Percentiles rank a stretch among this genome's conserved stretches.
Evolutionary conservation across 495 filamentous ascomycete species (phyloP).

Genomic region (Aspergillus sclerotioniger): DNA sequence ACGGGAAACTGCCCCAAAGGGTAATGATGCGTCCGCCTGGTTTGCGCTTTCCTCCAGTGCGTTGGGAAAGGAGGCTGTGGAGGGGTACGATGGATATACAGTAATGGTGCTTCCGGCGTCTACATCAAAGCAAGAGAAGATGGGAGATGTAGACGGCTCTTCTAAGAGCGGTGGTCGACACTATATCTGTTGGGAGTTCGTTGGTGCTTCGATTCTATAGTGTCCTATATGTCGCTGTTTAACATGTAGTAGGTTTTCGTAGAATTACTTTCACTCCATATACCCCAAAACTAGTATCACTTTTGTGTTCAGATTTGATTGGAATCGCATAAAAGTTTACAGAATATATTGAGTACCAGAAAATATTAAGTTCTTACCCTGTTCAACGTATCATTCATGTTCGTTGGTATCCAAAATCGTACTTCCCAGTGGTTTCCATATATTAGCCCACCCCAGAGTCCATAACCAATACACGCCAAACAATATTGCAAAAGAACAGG

Average conservation of each 20-base stretch:
- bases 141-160: not conserved
- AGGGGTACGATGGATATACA: conserved; percentile 47
- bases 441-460: not conserved
- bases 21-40: conserved; percentile 26
- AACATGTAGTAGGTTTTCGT: not conserved
- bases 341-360: not conserved
- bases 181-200: conserved; percentile 40
- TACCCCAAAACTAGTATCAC: not conserved
- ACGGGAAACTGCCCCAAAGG: conserved; percentile 17
- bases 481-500: conserved; percentile 9
- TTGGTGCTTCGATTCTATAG: conserved; percentile 32
- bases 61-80: conserved; percentile 36
- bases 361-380: not conserved
- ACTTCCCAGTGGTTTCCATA: not conserved
- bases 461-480: conserved; percentile 4
- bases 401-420: conserved; percentile 3
- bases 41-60: conserved; percentile 39
- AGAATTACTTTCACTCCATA: not conserved
- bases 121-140: not conserved
- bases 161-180: conserved; percentile 7
- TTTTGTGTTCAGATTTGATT: not conserved
- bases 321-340: not conserved
- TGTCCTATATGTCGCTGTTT: not conserved
- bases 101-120: conserved; percentile 29
- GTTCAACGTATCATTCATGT: not conserved